Evolutionary conservation across 1,139 yeast species (phyloP).

Genomic region (Blastobotrys serpentis): DNA sequence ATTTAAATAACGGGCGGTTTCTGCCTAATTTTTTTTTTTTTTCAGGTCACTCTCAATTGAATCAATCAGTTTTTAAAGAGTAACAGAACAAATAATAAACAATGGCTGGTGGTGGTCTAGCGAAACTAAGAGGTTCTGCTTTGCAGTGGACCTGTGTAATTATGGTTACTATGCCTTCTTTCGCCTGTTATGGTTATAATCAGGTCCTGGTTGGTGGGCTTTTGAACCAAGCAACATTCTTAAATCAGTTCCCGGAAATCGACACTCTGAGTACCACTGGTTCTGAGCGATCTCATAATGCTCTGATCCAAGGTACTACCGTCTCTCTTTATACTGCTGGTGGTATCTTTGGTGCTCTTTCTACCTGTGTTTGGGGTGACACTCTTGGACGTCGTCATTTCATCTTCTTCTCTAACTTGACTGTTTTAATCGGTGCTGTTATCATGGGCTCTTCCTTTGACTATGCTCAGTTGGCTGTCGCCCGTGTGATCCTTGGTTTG

Average conservation of each 20-base stretch:
- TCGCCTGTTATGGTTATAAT: constrained; percentile 44
- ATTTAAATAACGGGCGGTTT: no score
- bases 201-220: constrained; percentile 52
- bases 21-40: no score
- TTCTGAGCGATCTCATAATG: constrained; percentile 18
- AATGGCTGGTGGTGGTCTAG: no score
- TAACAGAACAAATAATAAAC: no score
- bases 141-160: no score
- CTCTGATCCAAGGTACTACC: constrained; percentile 32
- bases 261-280: constrained; percentile 31
- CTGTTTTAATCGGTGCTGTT: constrained; percentile 63
- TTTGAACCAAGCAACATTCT: constrained; percentile 43
- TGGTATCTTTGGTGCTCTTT: constrained; percentile 68
- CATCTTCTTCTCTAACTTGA: constrained; percentile 55
- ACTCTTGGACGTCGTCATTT: constrained; percentile 63
- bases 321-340: constrained; percentile 63
- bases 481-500: constrained; percentile 57
- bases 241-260: constrained; percentile 44
- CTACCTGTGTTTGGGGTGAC: constrained; percentile 60
- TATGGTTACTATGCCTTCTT: constrained; percentile 22
- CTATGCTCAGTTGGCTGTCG: constrained; percentile 47
- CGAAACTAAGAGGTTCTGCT: no score
- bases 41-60: no score
- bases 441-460: constrained; percentile 57
- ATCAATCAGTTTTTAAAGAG: no score